A percentile compares a stretch with the other conserved stretches of the same genome.
Evolutionary conservation across 805 yeast species (phyloP).

Genomic region (Nakazawaea ernobii): DNA sequence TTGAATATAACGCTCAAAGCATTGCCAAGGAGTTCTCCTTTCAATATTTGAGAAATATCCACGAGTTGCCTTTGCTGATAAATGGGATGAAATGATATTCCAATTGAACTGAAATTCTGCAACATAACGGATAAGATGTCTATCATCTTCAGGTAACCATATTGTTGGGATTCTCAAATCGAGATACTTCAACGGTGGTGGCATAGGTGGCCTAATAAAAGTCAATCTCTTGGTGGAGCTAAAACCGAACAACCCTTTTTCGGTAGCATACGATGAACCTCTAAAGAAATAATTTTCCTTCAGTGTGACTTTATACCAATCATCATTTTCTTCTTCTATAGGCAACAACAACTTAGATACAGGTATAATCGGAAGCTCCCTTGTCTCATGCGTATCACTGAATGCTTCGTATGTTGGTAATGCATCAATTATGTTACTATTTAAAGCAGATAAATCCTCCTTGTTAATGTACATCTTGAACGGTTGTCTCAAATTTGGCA

Average conservation of each 20-base stretch:
- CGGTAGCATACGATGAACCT: constrained; percentile 33
- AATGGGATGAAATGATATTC: constrained; percentile 82
- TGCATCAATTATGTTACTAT: constrained; percentile 40
- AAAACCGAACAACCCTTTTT: constrained; percentile 54
- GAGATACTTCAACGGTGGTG: constrained; percentile 78
- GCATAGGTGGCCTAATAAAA: constrained; percentile 79
- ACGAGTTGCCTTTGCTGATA: constrained; percentile 60
- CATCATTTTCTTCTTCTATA: constrained; percentile 51
- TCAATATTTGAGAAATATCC: constrained; percentile 84
- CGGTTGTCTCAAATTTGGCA: constrained; percentile 23
- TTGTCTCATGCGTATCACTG: constrained; percentile 24
- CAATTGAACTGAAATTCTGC: constrained; percentile 88
- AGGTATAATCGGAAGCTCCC: constrained; percentile 37
- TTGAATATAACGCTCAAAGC: constrained; percentile 94
- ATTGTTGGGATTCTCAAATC: constrained; percentile 87
- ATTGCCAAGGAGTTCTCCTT: constrained; percentile 97
- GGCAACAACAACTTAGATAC: constrained; percentile 65
- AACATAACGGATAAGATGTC: constrained; percentile 68
- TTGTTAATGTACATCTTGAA: constrained; percentile 41
- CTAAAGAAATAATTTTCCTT: constrained; percentile 36
- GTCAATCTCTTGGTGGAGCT: constrained; percentile 49
- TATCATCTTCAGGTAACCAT: constrained; percentile 95
- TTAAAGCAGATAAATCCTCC: constrained; percentile 37
- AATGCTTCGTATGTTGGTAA: constrained; percentile 45
- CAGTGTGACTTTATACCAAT: constrained; percentile 54